These are phyloP conservation scores for Schoenoplectus triqueter DNA, from an alignment of 202 grass and related monocot genomes.

Conservation along the genomic window DNA sequence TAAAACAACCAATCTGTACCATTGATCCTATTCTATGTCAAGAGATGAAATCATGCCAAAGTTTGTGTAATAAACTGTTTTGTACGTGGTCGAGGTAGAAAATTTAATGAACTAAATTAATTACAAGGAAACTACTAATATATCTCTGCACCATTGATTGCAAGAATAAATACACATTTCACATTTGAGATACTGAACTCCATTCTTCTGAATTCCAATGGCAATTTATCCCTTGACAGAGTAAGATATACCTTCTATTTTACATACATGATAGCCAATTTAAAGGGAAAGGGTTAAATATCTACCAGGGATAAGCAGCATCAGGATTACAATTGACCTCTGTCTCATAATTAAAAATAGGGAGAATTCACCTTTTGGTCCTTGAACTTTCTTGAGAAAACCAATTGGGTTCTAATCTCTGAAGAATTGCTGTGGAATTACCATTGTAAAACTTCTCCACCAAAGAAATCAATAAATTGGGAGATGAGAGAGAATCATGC, in stretches of 20 bases:
- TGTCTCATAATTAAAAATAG: constrained; percentile 79
- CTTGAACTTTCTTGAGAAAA: constrained; percentile 81
- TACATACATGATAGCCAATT: background rate
- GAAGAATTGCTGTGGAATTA: constrained; percentile 42
- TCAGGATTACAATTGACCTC: constrained; percentile 68
- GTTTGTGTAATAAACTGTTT: too few species aligned
- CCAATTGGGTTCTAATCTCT: constrained; percentile 41
- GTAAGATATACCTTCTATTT: too few species aligned
- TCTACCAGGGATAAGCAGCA: constrained; percentile 89
- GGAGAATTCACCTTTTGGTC: background rate
- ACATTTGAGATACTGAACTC: too few species aligned
- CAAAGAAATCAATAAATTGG: constrained; percentile 97
- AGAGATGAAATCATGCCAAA: too few species aligned
- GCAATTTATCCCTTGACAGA: too few species aligned
- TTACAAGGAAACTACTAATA: too few species aligned
- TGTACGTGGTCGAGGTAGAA: too few species aligned
- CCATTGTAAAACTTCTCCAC: constrained; percentile 89
- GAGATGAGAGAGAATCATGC: constrained; percentile 83
- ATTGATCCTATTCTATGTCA: background rate
- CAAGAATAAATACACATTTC: too few species aligned
- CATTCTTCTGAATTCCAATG: too few species aligned
- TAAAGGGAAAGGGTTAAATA: background rate
- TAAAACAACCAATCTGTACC: background rate
- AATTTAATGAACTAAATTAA: too few species aligned
- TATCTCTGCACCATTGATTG: too few species aligned